Percentiles rank a stretch among this genome's conserved stretches.
These are phyloP conservation scores for Pharnaceum exiguum DNA, from an alignment of 148 eudicot genomes.

Conservation along the genomic window DNA sequence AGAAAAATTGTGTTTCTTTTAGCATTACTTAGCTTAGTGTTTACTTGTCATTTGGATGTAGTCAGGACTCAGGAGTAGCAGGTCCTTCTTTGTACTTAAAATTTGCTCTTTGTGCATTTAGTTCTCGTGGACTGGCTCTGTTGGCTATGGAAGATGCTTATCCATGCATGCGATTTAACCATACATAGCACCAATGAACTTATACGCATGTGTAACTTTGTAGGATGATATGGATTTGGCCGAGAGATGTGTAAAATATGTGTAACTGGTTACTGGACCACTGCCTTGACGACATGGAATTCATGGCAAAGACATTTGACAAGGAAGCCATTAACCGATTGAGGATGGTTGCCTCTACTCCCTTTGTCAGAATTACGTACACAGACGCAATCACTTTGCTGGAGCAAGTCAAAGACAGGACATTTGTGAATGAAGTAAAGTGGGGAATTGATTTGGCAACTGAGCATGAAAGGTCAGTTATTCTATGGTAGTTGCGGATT, in stretches of 20 bases:
- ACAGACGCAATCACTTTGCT: slow-evolving; percentile 72
- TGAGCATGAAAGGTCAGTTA: slow-evolving; percentile 99
- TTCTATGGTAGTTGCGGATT: not conserved
- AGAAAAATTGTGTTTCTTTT: too few relatives aligned
- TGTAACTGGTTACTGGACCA: slow-evolving; percentile 88
- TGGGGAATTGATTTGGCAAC: slow-evolving; percentile 97
- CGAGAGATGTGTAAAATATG: slow-evolving; percentile 79
- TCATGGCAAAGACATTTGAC: slow-evolving; percentile 71
- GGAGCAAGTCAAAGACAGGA: slow-evolving; percentile 58
- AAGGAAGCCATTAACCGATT: slow-evolving; percentile 74
- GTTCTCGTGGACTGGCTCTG: too few relatives aligned
- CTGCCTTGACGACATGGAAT: slow-evolving; percentile 93
- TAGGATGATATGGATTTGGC: slow-evolving; percentile 98
- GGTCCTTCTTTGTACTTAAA: too few relatives aligned
- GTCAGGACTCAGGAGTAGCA: too few relatives aligned
- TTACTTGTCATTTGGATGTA: too few relatives aligned
- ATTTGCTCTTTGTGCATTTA: too few relatives aligned
- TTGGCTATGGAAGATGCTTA: too few relatives aligned
- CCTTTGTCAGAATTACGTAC: slow-evolving; percentile 73
- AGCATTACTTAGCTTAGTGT: too few relatives aligned
- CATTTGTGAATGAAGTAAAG: slow-evolving; percentile 89
- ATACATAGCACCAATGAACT: not conserved
- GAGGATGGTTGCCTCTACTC: slow-evolving; percentile 68
- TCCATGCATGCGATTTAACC: not conserved
- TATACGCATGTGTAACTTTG: not conserved